Evolutionary conservation across 345 rosid species (phyloP).

Genomic region (Gossypium turneri): DNA sequence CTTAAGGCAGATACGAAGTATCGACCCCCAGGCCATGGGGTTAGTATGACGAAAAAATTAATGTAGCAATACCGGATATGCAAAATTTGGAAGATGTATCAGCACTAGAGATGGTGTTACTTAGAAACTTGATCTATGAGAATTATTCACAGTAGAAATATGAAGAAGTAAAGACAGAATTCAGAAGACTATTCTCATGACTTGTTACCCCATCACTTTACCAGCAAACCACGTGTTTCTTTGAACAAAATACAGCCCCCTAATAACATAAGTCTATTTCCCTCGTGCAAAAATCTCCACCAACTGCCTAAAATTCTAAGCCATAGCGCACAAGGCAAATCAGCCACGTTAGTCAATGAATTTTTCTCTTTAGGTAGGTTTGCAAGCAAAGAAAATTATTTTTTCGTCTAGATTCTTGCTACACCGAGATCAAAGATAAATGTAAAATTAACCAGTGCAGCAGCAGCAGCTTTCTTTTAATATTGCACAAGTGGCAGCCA

Average conservation of each 20-base stretch:
- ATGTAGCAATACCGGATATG: no score
- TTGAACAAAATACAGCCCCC: neutral
- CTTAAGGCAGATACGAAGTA: neutral
- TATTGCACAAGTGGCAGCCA: neutral
- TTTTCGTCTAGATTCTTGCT: neutral
- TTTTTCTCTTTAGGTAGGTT: neutral
- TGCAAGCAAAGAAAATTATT: neutral
- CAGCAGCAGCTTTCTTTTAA: conserved; percentile 1
- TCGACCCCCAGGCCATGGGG: no score
- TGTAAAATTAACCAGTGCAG: neutral
- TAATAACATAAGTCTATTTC: neutral
- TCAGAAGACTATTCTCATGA: neutral
- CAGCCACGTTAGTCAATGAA: neutral
- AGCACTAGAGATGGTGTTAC: no score
- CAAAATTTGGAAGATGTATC: no score
- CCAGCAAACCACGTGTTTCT: neutral
- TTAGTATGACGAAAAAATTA: no score
- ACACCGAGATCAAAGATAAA: neutral
- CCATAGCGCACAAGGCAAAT: neutral
- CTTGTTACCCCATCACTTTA: neutral
- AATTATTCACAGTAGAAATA: neutral
- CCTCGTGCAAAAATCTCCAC: neutral
- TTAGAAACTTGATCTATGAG: neutral
- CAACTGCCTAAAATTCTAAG: neutral
- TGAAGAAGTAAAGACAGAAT: neutral